A percentile compares a stretch with the other conserved stretches of the same genome.
Conservation (phyloP, 73 alveolate genomes). For the Uronychia binucleata region DNA sequence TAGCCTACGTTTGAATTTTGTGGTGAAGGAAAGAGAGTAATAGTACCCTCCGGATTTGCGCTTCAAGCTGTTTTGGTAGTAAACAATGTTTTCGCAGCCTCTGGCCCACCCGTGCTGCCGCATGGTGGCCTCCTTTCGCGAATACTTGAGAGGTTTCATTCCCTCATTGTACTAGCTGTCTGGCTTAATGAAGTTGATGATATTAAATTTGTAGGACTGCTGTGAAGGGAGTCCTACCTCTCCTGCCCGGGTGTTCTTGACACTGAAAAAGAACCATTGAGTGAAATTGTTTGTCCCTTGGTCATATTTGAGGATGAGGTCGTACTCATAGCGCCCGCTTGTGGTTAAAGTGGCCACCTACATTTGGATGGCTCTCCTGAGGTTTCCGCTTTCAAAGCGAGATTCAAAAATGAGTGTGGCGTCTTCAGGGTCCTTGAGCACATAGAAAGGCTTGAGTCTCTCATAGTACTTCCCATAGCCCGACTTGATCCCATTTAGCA, state of each 20-base stretch:
- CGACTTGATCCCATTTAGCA: not conserved
- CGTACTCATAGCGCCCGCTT: constrained; percentile 83
- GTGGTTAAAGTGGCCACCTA: constrained; percentile 41
- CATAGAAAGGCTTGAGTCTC: constrained; percentile 67
- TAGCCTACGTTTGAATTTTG: constrained; percentile 3
- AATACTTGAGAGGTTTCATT: constrained; percentile 73
- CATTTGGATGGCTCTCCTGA: constrained; percentile 83
- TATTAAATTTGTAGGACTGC: constrained; percentile 95
- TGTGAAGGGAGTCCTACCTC: no score
- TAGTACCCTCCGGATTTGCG: constrained; percentile 54
- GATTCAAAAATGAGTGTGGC: constrained; percentile 95
- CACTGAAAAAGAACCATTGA: constrained; percentile 97
- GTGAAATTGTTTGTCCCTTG: constrained; percentile 81
- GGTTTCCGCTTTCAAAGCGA: constrained; percentile 99
- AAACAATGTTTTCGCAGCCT: constrained; percentile 4
- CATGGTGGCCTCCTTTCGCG: constrained; percentile 50
- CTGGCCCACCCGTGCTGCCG: constrained; percentile 29
- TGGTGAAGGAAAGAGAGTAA: constrained; percentile 14
- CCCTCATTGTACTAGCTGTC: constrained; percentile 84
- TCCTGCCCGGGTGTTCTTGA: constrained; percentile 93
- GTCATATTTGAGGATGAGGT: constrained; percentile 95
- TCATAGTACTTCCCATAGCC: constrained; percentile 21
- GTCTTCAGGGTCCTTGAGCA: constrained; percentile 75
- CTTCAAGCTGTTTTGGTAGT: constrained; percentile 16
- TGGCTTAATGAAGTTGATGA: constrained; percentile 80